A percentile compares a stretch with the other conserved stretches of the same genome.
Conservation (phyloP, 176 grass and related monocot species). For the Carex myosuroides region DNA sequence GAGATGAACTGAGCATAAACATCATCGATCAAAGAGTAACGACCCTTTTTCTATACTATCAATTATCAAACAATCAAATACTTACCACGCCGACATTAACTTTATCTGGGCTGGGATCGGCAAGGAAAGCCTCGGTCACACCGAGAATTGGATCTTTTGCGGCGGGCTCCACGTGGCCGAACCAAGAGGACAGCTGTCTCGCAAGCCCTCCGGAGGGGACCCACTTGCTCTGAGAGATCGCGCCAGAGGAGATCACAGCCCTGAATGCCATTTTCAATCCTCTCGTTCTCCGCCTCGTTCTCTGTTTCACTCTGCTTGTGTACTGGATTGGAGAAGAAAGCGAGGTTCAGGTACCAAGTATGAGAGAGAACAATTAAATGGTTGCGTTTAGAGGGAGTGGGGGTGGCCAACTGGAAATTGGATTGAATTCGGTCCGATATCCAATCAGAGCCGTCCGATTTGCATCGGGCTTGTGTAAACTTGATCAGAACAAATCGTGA, state of each 20-base stretch:
- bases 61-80: background rate
- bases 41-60: too few relatives aligned
- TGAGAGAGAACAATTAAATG: too few relatives aligned
- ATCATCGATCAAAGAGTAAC: background rate
- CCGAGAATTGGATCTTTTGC: conserved; percentile 96
- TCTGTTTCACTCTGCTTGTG: background rate
- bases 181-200: conserved; percentile 62
- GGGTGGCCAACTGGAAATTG: too few relatives aligned
- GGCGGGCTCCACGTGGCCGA: conserved; percentile 78
- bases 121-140: conserved; percentile 95
- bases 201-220: background rate
- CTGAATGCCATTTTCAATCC: background rate
- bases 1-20: background rate
- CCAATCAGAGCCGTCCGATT: too few relatives aligned
- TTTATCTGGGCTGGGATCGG: conserved; percentile 68
- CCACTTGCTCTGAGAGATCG: conserved; percentile 24
- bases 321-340: conserved; percentile 2
- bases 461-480: too few relatives aligned
- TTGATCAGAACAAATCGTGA: too few relatives aligned
- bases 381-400: too few relatives aligned
- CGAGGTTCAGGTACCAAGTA: background rate
- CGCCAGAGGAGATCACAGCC: conserved; percentile 33
- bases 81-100: conserved; percentile 85
- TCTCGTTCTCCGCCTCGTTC: background rate
- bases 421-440: too few relatives aligned